Percentiles rank a stretch among this genome's conserved stretches.
phyloP scores from a whole-genome alignment of 495 filamentous ascomycete species.

The Penicillium antarcticum region DNA sequence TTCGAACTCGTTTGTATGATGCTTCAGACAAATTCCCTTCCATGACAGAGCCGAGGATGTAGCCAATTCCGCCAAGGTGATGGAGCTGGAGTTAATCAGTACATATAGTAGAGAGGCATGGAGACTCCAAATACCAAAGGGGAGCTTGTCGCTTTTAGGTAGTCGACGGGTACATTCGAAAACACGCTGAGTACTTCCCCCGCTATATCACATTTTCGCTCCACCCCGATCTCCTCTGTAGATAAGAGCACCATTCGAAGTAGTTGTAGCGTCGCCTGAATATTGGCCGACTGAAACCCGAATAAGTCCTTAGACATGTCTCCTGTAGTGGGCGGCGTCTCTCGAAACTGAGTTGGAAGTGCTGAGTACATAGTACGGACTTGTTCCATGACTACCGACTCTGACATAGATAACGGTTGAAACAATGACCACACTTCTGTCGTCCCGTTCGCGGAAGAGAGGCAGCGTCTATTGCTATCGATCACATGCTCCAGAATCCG shows the following conservation, averaged over 20 bases:
- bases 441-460: conserved; percentile 25
- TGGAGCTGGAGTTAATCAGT: conserved; percentile 25
- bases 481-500: conserved; percentile 46
- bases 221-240: conserved; percentile 35
- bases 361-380: conserved; percentile 37
- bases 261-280: conserved; percentile 48
- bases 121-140: conserved; percentile 29
- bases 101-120: neutral
- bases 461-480: conserved; percentile 25
- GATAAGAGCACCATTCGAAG: conserved; percentile 48
- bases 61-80: conserved; percentile 48
- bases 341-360: conserved; percentile 38
- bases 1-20: conserved; percentile 41
- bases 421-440: conserved; percentile 28
- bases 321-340: conserved; percentile 27
- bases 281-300: conserved; percentile 52
- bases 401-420: conserved; percentile 21
- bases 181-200: conserved; percentile 45
- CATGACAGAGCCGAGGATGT: conserved; percentile 47
- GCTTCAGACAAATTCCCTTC: conserved; percentile 45
- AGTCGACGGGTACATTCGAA: conserved; percentile 39
- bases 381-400: conserved; percentile 33
- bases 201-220: conserved; percentile 46
- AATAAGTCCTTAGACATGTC: conserved; percentile 36
- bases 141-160: conserved; percentile 46